Conservation (phyloP, 768 basidiomycete genomes). For the Brasilioporus rufonigricans region DNA sequence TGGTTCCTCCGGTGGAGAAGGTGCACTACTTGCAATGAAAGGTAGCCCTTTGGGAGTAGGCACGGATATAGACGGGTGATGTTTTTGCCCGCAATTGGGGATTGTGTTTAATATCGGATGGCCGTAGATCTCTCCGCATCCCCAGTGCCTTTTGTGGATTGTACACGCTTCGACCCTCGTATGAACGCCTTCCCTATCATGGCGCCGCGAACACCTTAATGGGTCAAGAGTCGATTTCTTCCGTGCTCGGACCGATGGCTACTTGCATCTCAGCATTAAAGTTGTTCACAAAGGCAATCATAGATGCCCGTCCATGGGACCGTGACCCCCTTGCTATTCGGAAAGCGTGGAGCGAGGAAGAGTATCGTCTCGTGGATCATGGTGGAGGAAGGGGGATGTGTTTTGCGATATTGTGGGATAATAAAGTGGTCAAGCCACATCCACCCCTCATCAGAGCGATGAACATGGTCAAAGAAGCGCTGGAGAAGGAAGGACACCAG, state of each 20-base stretch:
- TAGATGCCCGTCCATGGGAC: constrained; percentile 53
- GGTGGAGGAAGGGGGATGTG: constrained; percentile 50
- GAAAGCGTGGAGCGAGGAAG: constrained; percentile 59
- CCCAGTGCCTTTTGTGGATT: constrained; percentile 68
- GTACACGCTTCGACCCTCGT: constrained; percentile 74
- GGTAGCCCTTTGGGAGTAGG: constrained; percentile 64
- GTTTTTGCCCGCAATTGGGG: background rate
- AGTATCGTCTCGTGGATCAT: constrained; percentile 59
- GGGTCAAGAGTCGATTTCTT: constrained; percentile 71
- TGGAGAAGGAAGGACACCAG: constrained; percentile 64
- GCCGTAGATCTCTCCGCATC: constrained; percentile 64
- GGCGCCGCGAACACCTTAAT: constrained; percentile 63
- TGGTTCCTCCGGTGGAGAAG: constrained; percentile 88
- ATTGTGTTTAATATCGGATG: background rate
- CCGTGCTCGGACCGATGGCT: constrained; percentile 74
- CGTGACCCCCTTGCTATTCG: constrained; percentile 59
- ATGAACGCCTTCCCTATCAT: constrained; percentile 66
- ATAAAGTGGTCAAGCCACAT: constrained; percentile 55
- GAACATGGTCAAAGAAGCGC: constrained; percentile 53
- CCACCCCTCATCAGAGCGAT: constrained; percentile 67
- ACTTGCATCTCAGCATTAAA: constrained; percentile 61
- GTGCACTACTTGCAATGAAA: constrained; percentile 60
- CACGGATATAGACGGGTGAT: constrained; percentile 77
- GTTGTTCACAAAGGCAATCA: constrained; percentile 46
- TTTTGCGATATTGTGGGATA: constrained; percentile 67